Percentiles rank a stretch among this genome's conserved stretches.
phyloP scores from a whole-genome alignment of 169 alveolate genomes.

The Toxoplasma gondii region DNA sequence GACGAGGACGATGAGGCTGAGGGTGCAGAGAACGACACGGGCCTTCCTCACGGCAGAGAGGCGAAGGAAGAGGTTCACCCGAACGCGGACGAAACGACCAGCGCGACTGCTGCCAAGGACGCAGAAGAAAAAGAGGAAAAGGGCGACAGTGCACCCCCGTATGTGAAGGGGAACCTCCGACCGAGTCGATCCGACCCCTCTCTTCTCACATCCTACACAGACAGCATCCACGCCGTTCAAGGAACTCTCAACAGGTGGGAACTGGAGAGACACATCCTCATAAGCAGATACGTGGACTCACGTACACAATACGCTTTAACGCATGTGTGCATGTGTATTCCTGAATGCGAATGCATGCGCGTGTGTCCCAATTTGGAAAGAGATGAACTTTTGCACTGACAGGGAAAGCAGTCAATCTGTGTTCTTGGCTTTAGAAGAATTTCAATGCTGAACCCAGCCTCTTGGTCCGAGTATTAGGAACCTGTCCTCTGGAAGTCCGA shows the following conservation, averaged over 20 bases:
- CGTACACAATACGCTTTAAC: no score
- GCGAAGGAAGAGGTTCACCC: neutral
- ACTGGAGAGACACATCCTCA: neutral
- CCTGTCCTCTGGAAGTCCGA: no score
- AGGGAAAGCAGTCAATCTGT: no score
- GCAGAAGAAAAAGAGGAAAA: slow-evolving; percentile 12
- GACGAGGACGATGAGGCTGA: slow-evolving; percentile 66
- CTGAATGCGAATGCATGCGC: neutral
- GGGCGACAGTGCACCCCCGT: slow-evolving; percentile 46
- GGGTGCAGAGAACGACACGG: slow-evolving; percentile 35
- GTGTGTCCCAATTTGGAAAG: no score
- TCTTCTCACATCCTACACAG: slow-evolving; percentile 68
- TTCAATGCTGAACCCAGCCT: no score
- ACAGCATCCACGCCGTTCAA: slow-evolving; percentile 63
- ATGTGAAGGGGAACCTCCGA: slow-evolving; percentile 62
- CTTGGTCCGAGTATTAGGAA: no score
- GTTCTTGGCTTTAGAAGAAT: no score
- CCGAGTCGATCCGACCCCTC: slow-evolving; percentile 73
- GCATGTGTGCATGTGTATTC: neutral
- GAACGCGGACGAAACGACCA: slow-evolving; percentile 14
- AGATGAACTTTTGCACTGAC: no score
- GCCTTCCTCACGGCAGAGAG: neutral
- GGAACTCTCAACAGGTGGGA: slow-evolving; percentile 68
- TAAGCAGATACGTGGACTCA: neutral
- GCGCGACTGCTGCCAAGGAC: neutral